A percentile compares a stretch with the other conserved stretches of the same genome.
phyloP scores from a whole-genome alignment of 768 basidiomycete species.

The Mycena alexandri region DNA sequence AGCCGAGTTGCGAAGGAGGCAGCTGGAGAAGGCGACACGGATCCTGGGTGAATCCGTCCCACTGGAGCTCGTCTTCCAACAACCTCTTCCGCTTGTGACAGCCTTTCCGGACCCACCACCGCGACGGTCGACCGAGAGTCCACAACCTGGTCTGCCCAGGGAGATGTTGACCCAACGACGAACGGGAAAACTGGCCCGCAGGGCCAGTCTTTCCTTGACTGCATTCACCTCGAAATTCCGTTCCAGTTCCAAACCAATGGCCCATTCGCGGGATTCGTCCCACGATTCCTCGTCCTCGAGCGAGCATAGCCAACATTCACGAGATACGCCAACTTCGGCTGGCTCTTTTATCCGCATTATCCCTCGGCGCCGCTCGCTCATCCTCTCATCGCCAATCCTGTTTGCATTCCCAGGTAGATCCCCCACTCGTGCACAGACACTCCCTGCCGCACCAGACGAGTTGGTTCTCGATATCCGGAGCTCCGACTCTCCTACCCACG shows the following conservation, averaged over 20 bases:
- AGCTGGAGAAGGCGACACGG: conserved; percentile 30
- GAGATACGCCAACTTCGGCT: not conserved
- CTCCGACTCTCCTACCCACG: not conserved
- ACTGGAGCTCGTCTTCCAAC: conserved; percentile 32
- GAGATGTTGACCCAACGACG: conserved; percentile 13
- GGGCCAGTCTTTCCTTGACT: conserved; percentile 26
- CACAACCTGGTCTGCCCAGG: conserved; percentile 14
- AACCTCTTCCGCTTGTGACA: conserved; percentile 18
- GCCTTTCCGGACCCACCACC: conserved; percentile 25
- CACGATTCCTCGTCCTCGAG: conserved; percentile 24
- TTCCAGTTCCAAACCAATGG: not conserved
- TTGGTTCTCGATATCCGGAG: conserved; percentile 31
- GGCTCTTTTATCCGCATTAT: not conserved
- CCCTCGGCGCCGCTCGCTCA: conserved; percentile 10
- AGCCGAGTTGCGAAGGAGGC: conserved; percentile 29
- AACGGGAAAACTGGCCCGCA: conserved; percentile 11
- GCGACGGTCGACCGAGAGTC: conserved; percentile 21
- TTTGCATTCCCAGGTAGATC: conserved; percentile 24
- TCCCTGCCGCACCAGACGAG: not conserved
- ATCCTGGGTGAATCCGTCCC: conserved; percentile 32
- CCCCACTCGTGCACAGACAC: not conserved
- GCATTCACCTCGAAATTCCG: conserved; percentile 25
- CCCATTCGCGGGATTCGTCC: conserved; percentile 26
- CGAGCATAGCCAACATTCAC: conserved; percentile 18
- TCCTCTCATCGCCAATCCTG: conserved; percentile 16